A percentile compares a stretch with the other conserved stretches of the same genome.
Evolutionary conservation across 2,329 filamentous ascomycete species (phyloP).

Genomic region (Aspergillus caelatus): DNA sequence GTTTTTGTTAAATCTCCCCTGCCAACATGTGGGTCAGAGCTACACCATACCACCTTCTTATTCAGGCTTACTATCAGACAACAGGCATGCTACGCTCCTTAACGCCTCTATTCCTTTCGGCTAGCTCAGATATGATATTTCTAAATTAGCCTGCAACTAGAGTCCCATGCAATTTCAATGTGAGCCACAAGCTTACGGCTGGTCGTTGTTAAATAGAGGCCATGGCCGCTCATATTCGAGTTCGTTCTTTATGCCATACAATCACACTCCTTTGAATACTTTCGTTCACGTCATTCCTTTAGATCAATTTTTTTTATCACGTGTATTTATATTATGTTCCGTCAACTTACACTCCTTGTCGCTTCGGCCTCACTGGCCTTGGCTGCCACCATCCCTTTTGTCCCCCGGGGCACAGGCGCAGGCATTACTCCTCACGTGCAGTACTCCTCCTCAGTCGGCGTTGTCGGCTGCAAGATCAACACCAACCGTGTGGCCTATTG

Average conservation of each 20-base stretch:
- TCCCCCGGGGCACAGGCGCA: not conserved
- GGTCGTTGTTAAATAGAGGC: constrained; percentile 4
- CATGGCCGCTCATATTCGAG: constrained; percentile 1
- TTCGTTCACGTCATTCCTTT: constrained; percentile 1
- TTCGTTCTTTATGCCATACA: constrained; percentile 2
- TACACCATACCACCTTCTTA: constrained; percentile 1
- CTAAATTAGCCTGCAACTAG: not conserved
- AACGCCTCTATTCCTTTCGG: constrained; percentile 1
- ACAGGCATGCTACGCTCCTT: not conserved
- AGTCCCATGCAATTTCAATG: not conserved
- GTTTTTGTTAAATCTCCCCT: not conserved
- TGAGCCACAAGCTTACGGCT: not conserved
- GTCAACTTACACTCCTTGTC: not conserved
- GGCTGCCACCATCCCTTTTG: not conserved
- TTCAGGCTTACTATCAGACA: constrained; percentile 1
- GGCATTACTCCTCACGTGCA: constrained; percentile 3
- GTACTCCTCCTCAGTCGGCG: constrained; percentile 5
- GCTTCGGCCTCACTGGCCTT: not conserved
- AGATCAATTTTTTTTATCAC: not conserved
- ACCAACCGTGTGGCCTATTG: constrained; percentile 4
- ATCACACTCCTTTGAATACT: not conserved
- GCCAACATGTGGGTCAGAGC: not conserved
- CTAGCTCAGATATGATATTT: constrained; percentile 2
- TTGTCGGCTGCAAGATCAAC: constrained; percentile 5
- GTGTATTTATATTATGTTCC: not conserved